phyloP scores from a whole-genome alignment of 257 asterid genomes.

The Rauvolfia tetraphylla region DNA sequence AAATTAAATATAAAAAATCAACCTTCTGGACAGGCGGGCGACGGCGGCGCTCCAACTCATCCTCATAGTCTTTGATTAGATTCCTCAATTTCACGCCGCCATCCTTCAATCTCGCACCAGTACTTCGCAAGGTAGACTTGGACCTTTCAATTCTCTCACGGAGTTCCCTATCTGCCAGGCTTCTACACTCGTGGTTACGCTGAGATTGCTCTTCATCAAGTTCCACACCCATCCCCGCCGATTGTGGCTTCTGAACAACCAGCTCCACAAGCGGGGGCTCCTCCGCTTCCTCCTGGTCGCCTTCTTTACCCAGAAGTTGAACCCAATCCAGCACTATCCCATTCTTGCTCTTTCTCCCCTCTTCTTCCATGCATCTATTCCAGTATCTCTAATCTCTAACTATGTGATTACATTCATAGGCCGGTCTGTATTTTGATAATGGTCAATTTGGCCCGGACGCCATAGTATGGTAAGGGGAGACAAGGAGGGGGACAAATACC shows the following conservation, averaged over 20 bases:
- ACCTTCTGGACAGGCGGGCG: constrained; percentile 21
- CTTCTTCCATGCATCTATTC: constrained; percentile 20
- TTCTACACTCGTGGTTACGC: background rate
- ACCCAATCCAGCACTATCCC: constrained; percentile 23
- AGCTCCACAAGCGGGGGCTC: constrained; percentile 27
- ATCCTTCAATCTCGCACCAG: constrained; percentile 8
- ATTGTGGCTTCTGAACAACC: background rate
- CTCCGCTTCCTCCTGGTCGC: constrained; percentile 5
- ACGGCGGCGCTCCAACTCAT: constrained; percentile 23
- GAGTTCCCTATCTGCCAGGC: background rate
- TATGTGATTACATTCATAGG: constrained; percentile 1
- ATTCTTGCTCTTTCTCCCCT: background rate
- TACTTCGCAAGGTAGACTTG: background rate
- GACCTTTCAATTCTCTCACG: background rate
- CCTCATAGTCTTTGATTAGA: constrained; percentile 16
- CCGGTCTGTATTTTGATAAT: background rate
- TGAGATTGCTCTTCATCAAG: constrained; percentile 8
- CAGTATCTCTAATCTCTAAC: background rate
- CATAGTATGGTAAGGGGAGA: no score
- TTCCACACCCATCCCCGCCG: background rate
- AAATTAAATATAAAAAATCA: background rate
- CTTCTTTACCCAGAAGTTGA: constrained; percentile 6
- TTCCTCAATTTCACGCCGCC: constrained; percentile 25
- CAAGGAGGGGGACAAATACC: no score
- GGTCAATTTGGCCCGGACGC: background rate